These are phyloP conservation scores for Stylonectria norvegica DNA, from an alignment of 2,329 filamentous ascomycete species.

Conservation along the genomic window DNA sequence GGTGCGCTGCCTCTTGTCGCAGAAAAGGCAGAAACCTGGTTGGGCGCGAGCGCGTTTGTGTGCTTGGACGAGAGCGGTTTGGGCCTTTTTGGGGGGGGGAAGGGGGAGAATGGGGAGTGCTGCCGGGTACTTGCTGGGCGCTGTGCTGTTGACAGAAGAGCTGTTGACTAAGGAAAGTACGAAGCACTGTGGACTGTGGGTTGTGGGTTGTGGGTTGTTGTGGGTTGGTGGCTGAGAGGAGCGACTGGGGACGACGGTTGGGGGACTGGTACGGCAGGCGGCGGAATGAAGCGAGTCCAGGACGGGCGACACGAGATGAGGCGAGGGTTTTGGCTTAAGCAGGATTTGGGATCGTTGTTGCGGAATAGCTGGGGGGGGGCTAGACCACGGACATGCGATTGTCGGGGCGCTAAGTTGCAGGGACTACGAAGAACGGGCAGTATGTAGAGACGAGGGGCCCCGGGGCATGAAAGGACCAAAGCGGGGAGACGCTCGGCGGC, in stretches of 20 bases:
- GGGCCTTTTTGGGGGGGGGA: background rate
- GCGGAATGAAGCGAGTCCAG: constrained; percentile 42
- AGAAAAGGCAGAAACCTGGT: constrained; percentile 57
- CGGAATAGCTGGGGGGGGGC: constrained; percentile 11
- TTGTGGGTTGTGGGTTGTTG: too few species aligned
- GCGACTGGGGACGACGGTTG: too few species aligned
- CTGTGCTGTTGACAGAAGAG: too few species aligned
- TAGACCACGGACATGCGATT: constrained; percentile 27
- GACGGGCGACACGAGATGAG: constrained; percentile 22
- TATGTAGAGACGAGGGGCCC: constrained; percentile 10
- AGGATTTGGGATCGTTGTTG: constrained; percentile 21
- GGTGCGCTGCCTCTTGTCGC: constrained; percentile 48
- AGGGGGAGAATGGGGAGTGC: background rate
- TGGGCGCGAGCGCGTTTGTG: constrained; percentile 44
- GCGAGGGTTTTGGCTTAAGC: constrained; percentile 21
- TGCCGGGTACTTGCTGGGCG: background rate
- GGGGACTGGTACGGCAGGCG: too few species aligned
- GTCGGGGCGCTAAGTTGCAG: constrained; percentile 28
- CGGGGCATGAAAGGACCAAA: background rate
- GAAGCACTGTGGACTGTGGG: too few species aligned
- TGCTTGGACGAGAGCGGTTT: too few species aligned
- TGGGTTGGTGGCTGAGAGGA: too few species aligned
- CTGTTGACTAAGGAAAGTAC: too few species aligned
- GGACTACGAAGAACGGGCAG: constrained; percentile 19
- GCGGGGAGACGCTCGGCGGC: too few species aligned